Evolutionary conservation across 2,329 filamentous ascomycete species (phyloP).

Genomic region (Trichoderma afroharzianum): DNA sequence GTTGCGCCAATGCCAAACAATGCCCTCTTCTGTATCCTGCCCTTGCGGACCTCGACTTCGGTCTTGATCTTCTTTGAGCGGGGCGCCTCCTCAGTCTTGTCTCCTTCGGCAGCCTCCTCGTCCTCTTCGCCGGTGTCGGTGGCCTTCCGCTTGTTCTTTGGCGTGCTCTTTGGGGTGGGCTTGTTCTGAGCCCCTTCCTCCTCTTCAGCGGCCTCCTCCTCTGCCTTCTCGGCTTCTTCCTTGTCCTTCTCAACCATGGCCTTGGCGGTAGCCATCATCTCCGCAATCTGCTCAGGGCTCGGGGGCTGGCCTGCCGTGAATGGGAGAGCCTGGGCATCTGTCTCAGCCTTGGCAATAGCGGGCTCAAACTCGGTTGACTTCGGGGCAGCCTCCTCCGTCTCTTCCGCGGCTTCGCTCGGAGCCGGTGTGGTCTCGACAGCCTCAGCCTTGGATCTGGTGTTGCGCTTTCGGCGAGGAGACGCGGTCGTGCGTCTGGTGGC

Average conservation of each 20-base stretch:
- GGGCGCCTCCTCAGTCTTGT: constrained; percentile 38
- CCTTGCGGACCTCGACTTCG: constrained; percentile 76
- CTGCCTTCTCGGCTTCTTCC: constrained; percentile 35
- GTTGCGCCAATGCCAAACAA: constrained; percentile 83
- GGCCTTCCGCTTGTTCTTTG: constrained; percentile 67
- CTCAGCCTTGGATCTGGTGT: constrained; percentile 42
- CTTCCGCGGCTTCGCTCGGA: constrained; percentile 31
- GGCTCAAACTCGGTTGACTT: constrained; percentile 51
- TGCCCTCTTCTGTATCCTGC: constrained; percentile 81
- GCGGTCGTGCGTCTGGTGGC: constrained; percentile 47
- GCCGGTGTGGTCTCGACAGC: constrained; percentile 30
- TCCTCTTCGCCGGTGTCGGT: constrained; percentile 68
- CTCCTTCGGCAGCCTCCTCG: constrained; percentile 38
- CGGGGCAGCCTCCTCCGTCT: constrained; percentile 35
- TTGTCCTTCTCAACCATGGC: constrained; percentile 76
- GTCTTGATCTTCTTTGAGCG: constrained; percentile 75
- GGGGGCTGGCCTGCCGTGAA: constrained; percentile 60
- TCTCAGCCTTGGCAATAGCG: constrained; percentile 52
- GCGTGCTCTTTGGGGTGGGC: constrained; percentile 7
- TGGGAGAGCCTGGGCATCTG: constrained; percentile 71
- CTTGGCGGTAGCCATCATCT: constrained; percentile 82
- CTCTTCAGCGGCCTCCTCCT: constrained; percentile 34
- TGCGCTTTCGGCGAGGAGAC: constrained; percentile 52
- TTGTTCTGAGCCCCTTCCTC: constrained; percentile 38
- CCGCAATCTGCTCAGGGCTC: constrained; percentile 70